Percentiles rank a stretch among this genome's conserved stretches.
These are phyloP conservation scores for Gloeophyllum trabeum DNA, from an alignment of 768 basidiomycete genomes.

Conservation along the genomic window DNA sequence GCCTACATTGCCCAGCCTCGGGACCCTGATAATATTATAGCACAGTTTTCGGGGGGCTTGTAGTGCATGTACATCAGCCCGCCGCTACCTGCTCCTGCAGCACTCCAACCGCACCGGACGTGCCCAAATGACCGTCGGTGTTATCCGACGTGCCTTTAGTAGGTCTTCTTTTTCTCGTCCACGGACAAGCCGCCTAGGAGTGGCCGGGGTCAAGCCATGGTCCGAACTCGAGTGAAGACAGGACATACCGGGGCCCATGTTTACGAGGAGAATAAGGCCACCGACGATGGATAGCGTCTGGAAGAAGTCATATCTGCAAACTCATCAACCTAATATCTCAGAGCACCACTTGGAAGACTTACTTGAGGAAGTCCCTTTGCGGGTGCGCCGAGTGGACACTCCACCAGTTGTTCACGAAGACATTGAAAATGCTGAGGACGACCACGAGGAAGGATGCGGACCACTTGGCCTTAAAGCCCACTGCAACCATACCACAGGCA, in stretches of 20 bases:
- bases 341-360: constrained; percentile 17
- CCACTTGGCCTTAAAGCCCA: constrained; percentile 99
- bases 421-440: constrained; percentile 89
- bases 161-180: constrained; percentile 99
- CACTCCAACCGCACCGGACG: too few relatives aligned
- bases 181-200: constrained; percentile 80
- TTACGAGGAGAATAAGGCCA: constrained; percentile 92
- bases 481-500: constrained; percentile 91
- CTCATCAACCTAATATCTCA: constrained; percentile 13
- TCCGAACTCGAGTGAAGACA: background rate
- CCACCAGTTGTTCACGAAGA: constrained; percentile 99
- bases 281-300: constrained; percentile 98
- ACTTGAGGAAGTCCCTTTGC: constrained; percentile 97
- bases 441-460: constrained; percentile 92
- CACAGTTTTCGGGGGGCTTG: too few relatives aligned
- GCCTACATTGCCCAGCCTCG: too few relatives aligned
- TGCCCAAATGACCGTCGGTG: too few relatives aligned
- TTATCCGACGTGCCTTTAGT: too few relatives aligned
- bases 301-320: constrained; percentile 91
- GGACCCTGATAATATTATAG: too few relatives aligned
- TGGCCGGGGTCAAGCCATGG: constrained; percentile 7
- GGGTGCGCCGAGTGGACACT: constrained; percentile 85
- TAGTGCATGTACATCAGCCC: too few relatives aligned
- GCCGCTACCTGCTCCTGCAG: too few relatives aligned
- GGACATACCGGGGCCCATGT: constrained; percentile 85